These are phyloP conservation scores for Entomophthora muscae DNA, from an alignment of 371 early-diverging fungal species.

Conservation along the genomic window DNA sequence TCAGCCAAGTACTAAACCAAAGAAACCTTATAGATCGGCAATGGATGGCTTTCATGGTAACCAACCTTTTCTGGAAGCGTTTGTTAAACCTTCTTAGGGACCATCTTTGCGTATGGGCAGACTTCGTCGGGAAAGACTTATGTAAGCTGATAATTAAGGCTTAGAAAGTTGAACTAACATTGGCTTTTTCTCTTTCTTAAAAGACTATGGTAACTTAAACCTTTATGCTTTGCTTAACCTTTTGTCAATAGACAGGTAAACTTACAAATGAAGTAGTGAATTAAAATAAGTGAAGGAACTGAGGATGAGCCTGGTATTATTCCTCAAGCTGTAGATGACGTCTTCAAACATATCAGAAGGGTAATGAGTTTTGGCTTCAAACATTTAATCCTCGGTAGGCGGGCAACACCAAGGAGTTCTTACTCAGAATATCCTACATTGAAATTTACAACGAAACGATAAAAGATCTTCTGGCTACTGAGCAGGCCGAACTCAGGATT, in stretches of 20 bases:
- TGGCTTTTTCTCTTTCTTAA: neutral
- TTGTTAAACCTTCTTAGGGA: conserved; percentile 11
- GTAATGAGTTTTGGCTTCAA: conserved; percentile 12
- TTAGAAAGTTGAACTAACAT: neutral
- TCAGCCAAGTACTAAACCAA: neutral
- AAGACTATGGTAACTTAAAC: conserved; percentile 17
- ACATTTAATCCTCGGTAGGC: conserved; percentile 16
- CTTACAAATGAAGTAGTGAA: neutral
- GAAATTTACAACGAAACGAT: conserved; percentile 94
- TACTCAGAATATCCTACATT: conserved; percentile 80
- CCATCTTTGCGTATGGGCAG: conserved; percentile 84
- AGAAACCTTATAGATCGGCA: conserved; percentile 13
- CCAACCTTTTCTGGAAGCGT: neutral
- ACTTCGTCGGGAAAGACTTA: conserved; percentile 93
- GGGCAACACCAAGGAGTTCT: conserved; percentile 41
- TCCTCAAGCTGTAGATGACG: conserved; percentile 61
- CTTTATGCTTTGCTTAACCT: neutral
- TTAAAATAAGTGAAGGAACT: neutral
- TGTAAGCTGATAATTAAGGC: conserved; percentile 18
- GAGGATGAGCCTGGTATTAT: conserved; percentile 55
- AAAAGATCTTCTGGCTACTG: conserved; percentile 58
- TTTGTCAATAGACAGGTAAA: conserved; percentile 1
- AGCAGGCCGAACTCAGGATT: conserved; percentile 56
- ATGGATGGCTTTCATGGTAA: conserved; percentile 44
- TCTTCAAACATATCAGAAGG: conserved; percentile 52